Base-by-base conservation (phyloP, 2,329 filamentous ascomycete genomes). In the Phyllosticta citrichinensis region DNA sequence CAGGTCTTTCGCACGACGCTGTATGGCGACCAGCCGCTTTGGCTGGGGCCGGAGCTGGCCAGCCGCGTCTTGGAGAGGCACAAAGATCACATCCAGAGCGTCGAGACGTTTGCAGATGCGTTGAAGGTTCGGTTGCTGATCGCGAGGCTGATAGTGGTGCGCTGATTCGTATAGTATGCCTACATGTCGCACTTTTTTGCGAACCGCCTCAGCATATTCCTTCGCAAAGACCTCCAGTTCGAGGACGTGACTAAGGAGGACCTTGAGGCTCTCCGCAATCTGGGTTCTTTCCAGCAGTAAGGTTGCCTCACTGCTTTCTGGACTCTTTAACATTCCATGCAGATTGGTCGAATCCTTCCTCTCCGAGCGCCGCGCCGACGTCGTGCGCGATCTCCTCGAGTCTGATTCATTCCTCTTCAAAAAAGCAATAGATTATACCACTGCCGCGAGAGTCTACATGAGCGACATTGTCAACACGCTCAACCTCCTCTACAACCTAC, bases 131-230 rank as follows among this genome's bases (percentile, higher is more conserved):
- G 71, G 58, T 56, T 27, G 19, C 40, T 10, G n/a, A 30, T 10
- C 8, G n/a, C 11, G 4, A 4, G 10, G 0, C 30, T 6, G 6
- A 4, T 24, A 24, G 9, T 5, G 2, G 24, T 14, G 52, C 57
- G 50, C 67, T 69, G 63, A 76, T 63, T 60, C 6, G 68, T 63
- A 19, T 70, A 90, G 82, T 94, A 93, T 73, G 84, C 87, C 0
- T 91, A 91, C 69, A 92, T 95, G 89, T 89, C 87, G 62, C 88
- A 91, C 70, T 93, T 89, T 68, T 93, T 90, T 66, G 87, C 87
- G 50, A 93, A 91, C 66, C 83, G 87, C 0, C 76, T 91, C 3
- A 89, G 85, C 63, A 71, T 90, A 3, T 79, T 93, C 35, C 72
- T 85, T 10, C 74, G 75, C 14, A 60, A 76, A 1, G 65, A 66